Evolutionary conservation across 495 filamentous ascomycete species (phyloP), one percentile per base, ranked within the genome.

Genomic region (Monascus purpureus): DNA sequence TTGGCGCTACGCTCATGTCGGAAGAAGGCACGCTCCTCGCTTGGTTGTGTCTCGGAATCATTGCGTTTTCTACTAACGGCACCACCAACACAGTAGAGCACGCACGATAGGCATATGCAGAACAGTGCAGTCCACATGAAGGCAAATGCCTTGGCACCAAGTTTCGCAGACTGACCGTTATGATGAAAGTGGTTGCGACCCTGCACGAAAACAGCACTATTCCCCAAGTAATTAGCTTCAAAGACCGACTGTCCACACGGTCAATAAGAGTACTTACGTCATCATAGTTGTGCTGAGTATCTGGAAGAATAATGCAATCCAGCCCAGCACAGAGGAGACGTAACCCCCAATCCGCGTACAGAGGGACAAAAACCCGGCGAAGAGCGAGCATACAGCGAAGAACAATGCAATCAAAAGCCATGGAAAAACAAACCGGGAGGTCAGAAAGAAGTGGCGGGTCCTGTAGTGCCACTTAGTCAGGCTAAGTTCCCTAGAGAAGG

Each of bases 61-160:
- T n/a, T n/a, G n/a, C n/a, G n/a, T n/a, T n/a, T n/a, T n/a, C 47
- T 41, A 14, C 57, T 52, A 19, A 55, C 46, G 1, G 51, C 36
- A 13, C 61, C 59, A 13, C 61, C 59, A 19, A 72, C 29, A 56
- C 75, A 87, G 61, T 87, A 81, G 12, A 85, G 49, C 16, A 85
- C 30, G 8, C 73, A 78, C 11, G 81, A 71, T 31, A 93, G 54
- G 37, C 87, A 57, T 29, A 82, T 66, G 28, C 72, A 75, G 1
- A 65, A 72, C 45, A 76, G 72, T 3, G 82, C 68, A 2, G 77
- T 77, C 86, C 86, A 94, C 57, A 78, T 83, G 59, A 93, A 93
- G 17, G 72, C 86, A 42, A 81, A 87, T 5, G 80, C 75, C 39
- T 84, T 82, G 11, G 53, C 41, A 16, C 86, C 86, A 4, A 94